Base-by-base conservation (phyloP, 1,284 basidiomycete species). In the Ustilago nuda region DNA sequence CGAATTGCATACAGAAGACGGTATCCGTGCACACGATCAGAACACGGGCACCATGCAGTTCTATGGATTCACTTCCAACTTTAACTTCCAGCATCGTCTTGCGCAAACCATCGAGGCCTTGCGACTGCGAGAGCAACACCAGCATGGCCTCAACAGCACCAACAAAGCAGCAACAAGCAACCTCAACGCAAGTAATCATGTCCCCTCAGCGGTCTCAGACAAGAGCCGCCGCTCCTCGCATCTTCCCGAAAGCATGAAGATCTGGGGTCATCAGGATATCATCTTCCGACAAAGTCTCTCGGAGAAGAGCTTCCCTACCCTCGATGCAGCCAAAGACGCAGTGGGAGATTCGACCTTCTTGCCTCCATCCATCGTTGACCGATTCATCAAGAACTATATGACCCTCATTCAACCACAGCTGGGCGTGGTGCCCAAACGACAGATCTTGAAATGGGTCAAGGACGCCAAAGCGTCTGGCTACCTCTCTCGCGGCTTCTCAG, bases 11-110 rank as follows among this genome's bases (percentile, higher is more conserved):
- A 70, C 66, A 27, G 69, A 76, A 37, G 74, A 76, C 56, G 74
- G 74, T 55, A 72, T 76, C 15, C 70, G 74, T n/a, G 74, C 74
- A 2, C 74, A 76, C 50, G 74, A 76, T 35, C 66, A 72, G 45
- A 67, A 66, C 27, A 76, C 74, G 39, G 74, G 74, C 53, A 76
- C 72, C 54, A 72, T 72, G 70, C 74, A 76, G 41, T 76, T 76
- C 62, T 76, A 72, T 56, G 74, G 74, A 27, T 76, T 76, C 66
- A 76, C 74, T 12, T 77, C 75, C 56, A 77, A 73, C 56, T 77
- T 77, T 37, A 77, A 77, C 57, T 73, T 77, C 35, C 75, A 77
- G 56, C 75, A 77, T 54, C 56, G 75, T 1, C 64, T 77, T n/a
- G 58, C 64, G 3, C 71, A 77, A 55, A 73, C 71, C 17, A 66